Evolutionary conservation across 2,329 filamentous ascomycete genomes (phyloP).

Genomic region (Teratosphaeriaceae sp.): DNA sequence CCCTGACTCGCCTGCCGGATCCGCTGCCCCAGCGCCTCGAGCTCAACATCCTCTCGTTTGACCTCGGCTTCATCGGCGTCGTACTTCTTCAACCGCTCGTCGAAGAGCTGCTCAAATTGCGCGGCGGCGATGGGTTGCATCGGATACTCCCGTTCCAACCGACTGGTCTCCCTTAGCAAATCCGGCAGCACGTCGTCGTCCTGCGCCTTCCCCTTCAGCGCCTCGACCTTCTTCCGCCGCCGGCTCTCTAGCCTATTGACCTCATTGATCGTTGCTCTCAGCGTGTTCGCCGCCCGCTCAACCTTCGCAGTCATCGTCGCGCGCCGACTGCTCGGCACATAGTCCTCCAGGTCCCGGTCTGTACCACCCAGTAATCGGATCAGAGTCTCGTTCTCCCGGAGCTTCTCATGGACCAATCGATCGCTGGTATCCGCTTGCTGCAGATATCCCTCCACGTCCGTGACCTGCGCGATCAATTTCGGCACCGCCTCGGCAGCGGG

Average conservation of each 20-base stretch:
- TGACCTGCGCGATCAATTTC: slow-evolving; percentile 68
- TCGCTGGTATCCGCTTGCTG: slow-evolving; percentile 62
- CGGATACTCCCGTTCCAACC: slow-evolving; percentile 78
- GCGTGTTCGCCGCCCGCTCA: slow-evolving; percentile 67
- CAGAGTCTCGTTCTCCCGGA: slow-evolving; percentile 66
- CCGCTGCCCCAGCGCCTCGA: slow-evolving; percentile 62
- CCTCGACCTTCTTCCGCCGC: slow-evolving; percentile 71
- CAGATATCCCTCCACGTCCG: slow-evolving; percentile 83
- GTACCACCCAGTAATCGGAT: slow-evolving; percentile 71
- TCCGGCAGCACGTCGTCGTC: slow-evolving; percentile 81
- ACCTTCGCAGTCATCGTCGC: slow-evolving; percentile 73
- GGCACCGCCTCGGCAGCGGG: slow-evolving; percentile 61
- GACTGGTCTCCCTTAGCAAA: slow-evolving; percentile 73
- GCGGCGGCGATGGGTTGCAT: slow-evolving; percentile 78
- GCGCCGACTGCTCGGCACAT: slow-evolving; percentile 77
- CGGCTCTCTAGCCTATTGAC: slow-evolving; percentile 75
- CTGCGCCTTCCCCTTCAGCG: slow-evolving; percentile 69
- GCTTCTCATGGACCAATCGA: slow-evolving; percentile 67
- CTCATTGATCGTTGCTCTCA: slow-evolving; percentile 79
- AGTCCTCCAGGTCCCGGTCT: slow-evolving; percentile 76
- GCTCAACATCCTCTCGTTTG: slow-evolving; percentile 68
- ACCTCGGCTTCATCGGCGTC: slow-evolving; percentile 67
- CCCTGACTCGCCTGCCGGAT: slow-evolving; percentile 69
- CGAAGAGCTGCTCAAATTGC: slow-evolving; percentile 89
- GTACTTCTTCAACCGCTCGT: slow-evolving; percentile 73